A percentile compares a stretch with the other conserved stretches of the same genome.
Evolutionary conservation across 2,329 filamentous ascomycete genomes (phyloP).

Genomic region (Fonsecaea erecta): DNA sequence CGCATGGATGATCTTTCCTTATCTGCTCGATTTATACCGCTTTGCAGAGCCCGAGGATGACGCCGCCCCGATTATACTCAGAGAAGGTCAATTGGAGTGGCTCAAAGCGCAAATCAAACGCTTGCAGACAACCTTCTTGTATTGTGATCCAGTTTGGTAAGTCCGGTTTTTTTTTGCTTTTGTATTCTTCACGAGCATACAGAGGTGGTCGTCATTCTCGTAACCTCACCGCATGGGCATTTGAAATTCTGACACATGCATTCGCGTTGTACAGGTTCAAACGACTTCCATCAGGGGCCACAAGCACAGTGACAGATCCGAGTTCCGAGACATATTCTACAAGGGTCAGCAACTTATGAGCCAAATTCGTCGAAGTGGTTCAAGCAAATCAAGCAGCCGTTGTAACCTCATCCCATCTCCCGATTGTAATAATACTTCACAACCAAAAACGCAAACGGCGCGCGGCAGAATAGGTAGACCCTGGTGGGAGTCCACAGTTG

Average conservation of each 20-base stretch:
- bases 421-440: too few relatives aligned
- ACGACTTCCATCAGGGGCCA: not conserved
- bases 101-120: constrained; percentile 36
- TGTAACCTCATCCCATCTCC: too few relatives aligned
- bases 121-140: constrained; percentile 34
- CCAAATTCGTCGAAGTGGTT: not conserved
- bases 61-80: constrained; percentile 29
- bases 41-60: constrained; percentile 36
- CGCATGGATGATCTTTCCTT: constrained; percentile 35
- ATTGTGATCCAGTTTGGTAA: constrained; percentile 29
- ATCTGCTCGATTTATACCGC: constrained; percentile 32
- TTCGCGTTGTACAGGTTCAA: not conserved
- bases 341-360: not conserved
- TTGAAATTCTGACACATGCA: not conserved
- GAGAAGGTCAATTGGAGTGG: constrained; percentile 37
- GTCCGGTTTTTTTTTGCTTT: constrained; percentile 1
- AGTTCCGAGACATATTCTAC: not conserved
- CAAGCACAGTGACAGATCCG: not conserved
- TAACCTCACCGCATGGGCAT: not conserved
- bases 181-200: too few relatives aligned
- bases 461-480: too few relatives aligned
- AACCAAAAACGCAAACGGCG: too few relatives aligned
- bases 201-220: not conserved
- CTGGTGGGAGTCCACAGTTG: too few relatives aligned
- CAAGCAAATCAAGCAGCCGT: not conserved